Evolutionary conservation across 108 stramenopile species (phyloP).

Genomic region (Cyclotella sp.): DNA sequence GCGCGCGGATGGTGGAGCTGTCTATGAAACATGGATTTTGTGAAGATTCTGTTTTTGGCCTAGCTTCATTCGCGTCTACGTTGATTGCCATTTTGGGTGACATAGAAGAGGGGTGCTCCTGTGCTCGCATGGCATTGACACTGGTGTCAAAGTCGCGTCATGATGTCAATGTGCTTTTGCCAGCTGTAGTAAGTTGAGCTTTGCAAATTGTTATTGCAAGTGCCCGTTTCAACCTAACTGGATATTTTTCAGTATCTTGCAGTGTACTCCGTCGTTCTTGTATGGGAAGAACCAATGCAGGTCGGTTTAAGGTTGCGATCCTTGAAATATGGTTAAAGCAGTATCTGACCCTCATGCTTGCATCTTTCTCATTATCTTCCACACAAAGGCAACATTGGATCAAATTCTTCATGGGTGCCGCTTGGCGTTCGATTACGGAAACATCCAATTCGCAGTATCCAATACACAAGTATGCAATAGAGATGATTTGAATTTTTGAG

Average conservation of each 20-base stretch:
- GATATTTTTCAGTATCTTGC: not conserved
- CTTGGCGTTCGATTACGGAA: not conserved
- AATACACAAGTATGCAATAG: not conserved
- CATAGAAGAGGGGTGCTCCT: slow-evolving; percentile 31
- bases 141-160: not conserved
- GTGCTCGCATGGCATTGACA: slow-evolving; percentile 32
- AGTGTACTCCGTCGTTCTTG: slow-evolving; percentile 7
- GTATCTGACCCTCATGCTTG: too few relatives aligned
- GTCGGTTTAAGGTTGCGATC: not conserved
- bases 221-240: too few relatives aligned
- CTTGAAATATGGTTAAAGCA: not conserved
- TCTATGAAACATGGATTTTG: slow-evolving; percentile 31
- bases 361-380: not conserved
- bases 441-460: not conserved
- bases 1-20: slow-evolving; percentile 36
- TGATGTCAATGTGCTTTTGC: slow-evolving; percentile 12
- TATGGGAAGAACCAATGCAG: slow-evolving; percentile 11
- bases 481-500: too few relatives aligned
- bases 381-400: not conserved
- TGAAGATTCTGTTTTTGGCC: slow-evolving; percentile 23
- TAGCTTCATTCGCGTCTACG: slow-evolving; percentile 10
- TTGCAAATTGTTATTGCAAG: too few relatives aligned
- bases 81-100: slow-evolving; percentile 25
- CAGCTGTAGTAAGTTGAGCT: slow-evolving; percentile 1
- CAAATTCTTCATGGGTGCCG: not conserved